Evolutionary conservation across 2,329 filamentous ascomycete species (phyloP), one percentile per base, ranked within the genome.

Genomic region (Pestalotiopsis sp.): DNA sequence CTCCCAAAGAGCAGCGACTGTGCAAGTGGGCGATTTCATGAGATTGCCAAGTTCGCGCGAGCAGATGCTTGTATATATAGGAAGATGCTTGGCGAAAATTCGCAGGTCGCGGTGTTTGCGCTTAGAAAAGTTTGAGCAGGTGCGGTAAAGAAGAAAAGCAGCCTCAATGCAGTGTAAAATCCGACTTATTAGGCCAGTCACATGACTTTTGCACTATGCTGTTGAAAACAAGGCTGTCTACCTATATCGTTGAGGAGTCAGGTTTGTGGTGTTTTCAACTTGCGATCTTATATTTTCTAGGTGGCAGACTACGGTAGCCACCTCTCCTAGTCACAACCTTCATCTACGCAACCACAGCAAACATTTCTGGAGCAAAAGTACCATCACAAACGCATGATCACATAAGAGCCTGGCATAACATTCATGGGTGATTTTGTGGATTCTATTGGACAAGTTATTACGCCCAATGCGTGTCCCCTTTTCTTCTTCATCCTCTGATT

Each of bases 401-500:
- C n/a, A 63, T n/a, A 23, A 23, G 38, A 17, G n/a, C 11, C 6
- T 27, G 25, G 20, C 23, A 31, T 5, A 59, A 36, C 6, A 6
- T 27, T 59, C 27, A 27, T 67, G 62, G 64, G 66, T 66, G 66
- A 59, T 66, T 67, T 72, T 69, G 67, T 75, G 70, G 69, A 77
- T 78, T 81, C 76, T 78, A 79, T 76, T 75, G 73, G 79, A 80
- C 78, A 78, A 70, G 74, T 78, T 52, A 70, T 74, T 71, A 73
- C 75, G 73, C 75, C 73, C 76, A 73, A 39, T 75, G 72, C 71
- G 75, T 73, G 73, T 79, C 78, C 77, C 76, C 20, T 52, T 75
- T 77, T 78, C n/a, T 79, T 79, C 77, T 77, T 78, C 69, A 73
- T 73, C 72, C 72, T 75, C 74, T 59, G 65, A 67, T 67, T 69